Evolutionary conservation across 768 basidiomycete species (phyloP).

Genomic region (Termitomyces sp.): DNA sequence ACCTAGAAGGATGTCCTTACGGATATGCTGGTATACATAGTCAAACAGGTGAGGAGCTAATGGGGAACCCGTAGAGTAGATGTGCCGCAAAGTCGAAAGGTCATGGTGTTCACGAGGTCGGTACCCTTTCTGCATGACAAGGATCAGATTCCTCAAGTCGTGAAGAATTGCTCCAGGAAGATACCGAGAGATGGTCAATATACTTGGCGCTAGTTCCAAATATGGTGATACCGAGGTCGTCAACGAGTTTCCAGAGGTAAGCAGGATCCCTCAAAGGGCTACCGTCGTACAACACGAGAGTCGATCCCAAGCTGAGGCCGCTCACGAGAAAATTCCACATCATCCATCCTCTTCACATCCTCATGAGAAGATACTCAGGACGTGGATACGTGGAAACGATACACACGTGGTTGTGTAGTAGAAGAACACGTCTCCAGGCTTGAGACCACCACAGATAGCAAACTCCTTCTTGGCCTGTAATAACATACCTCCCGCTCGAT

Average conservation of each 20-base stretch:
- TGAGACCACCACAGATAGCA: constrained; percentile 59
- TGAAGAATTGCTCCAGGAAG: constrained; percentile 14
- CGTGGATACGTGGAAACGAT: background rate
- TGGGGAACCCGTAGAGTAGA: constrained; percentile 80
- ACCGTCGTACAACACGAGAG: constrained; percentile 75
- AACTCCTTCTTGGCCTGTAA: constrained; percentile 71
- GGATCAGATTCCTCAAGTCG: constrained; percentile 8
- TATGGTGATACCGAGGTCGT: constrained; percentile 64
- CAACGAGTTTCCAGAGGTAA: constrained; percentile 64
- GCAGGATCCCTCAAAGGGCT: constrained; percentile 66
- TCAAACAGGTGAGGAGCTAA: constrained; percentile 65
- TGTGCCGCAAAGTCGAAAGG: constrained; percentile 55
- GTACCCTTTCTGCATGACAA: constrained; percentile 52
- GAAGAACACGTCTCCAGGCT: constrained; percentile 67
- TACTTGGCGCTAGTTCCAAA: constrained; percentile 86
- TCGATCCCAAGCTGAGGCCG: constrained; percentile 59
- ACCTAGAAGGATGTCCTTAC: constrained; percentile 55
- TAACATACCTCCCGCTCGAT: constrained; percentile 75
- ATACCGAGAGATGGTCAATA: constrained; percentile 69
- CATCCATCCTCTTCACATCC: constrained; percentile 67
- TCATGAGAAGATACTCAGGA: constrained; percentile 2
- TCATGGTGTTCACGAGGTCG: constrained; percentile 58
- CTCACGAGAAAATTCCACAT: constrained; percentile 85
- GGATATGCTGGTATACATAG: constrained; percentile 67
- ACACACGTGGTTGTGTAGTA: constrained; percentile 79